phyloP scores from a whole-genome alignment of 2,329 filamentous ascomycete species.

The Reticulascus tulasneorum region DNA sequence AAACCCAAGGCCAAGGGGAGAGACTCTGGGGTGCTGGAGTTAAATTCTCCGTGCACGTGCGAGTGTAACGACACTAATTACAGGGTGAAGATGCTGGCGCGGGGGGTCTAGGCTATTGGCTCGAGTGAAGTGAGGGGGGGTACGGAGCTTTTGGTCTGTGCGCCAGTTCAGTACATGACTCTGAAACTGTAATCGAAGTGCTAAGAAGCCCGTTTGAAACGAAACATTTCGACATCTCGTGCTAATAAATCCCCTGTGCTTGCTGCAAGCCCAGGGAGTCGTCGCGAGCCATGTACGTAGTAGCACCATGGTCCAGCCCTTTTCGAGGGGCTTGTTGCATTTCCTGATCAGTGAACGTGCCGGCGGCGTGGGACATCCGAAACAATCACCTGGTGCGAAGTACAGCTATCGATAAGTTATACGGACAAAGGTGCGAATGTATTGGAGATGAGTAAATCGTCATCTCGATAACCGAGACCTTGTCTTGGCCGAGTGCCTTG shows the following conservation, averaged over 20 bases:
- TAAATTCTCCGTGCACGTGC: too few relatives aligned
- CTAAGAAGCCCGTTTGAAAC: slow-evolving; percentile 9
- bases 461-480: too few relatives aligned
- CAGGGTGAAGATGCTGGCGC: neutral
- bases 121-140: slow-evolving; percentile 9
- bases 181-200: slow-evolving; percentile 7
- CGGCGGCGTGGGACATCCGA: slow-evolving; percentile 7
- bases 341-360: slow-evolving; percentile 3
- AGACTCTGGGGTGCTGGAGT: slow-evolving; percentile 1
- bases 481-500: neutral
- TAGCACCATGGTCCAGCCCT: neutral
- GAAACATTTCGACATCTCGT: too few relatives aligned
- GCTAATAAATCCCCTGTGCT: slow-evolving; percentile 3
- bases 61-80: too few relatives aligned
- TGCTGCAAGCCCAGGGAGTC: neutral
- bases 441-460: slow-evolving; percentile 1
- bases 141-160: slow-evolving; percentile 3
- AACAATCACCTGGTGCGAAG: too few relatives aligned
- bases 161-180: too few relatives aligned
- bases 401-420: slow-evolving; percentile 2
- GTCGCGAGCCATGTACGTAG: neutral
- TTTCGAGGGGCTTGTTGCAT: neutral
- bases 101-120: neutral
- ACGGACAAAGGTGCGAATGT: neutral
- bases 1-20: slow-evolving; percentile 1